Evolutionary conservation across 2,329 filamentous ascomycete species (phyloP), one percentile per base, ranked within the genome.

Genomic region (Nemania sp.): DNA sequence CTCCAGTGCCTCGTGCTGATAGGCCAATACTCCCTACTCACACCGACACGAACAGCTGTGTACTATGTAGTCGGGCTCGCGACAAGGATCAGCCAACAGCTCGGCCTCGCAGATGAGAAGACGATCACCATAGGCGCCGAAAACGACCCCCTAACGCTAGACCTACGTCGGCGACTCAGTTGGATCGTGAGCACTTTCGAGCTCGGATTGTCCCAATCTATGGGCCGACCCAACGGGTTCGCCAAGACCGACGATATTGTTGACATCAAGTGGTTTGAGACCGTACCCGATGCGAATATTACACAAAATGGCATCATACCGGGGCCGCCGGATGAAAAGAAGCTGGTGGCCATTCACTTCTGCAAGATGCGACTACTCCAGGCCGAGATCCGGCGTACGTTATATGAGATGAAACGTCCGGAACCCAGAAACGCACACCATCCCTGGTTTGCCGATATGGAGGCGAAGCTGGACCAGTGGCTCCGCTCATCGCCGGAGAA

Each of bases 31-130:
- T 98, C 96, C 0, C 85, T 98, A 22, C 83, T 98, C 51, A 98
- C 95, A 0, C 95, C 96, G 0, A 98, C 95, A 1, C 86, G 94
- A 68, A 97, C 93, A 5, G 94, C 95, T 18, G 92, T 97, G 22
- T 98, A 97, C 81, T 98, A 97, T 81, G 90, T 98, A 57, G 89
- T 98, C 53, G 96, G 96, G 6, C 87, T 97, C 22, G 94, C 94
- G 7, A 91, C 93, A 18, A 90, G 93, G 72, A 89, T 99, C 58
- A 94, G 92, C 77, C 95, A 98, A 77, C 93, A 97, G 64, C 86
- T 98, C 60, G 93, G 94, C 5, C 84, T 98, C 51, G 91, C 91
- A 22, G 93, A 97, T 74, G 96, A 98, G 79, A 92, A 93, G 77
- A 97, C 94, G 0, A 93, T 98, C 65, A 87, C 87, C 27, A 85